Evolutionary conservation across 345 rosid species (phyloP).

Genomic region (Psidium guajava): DNA sequence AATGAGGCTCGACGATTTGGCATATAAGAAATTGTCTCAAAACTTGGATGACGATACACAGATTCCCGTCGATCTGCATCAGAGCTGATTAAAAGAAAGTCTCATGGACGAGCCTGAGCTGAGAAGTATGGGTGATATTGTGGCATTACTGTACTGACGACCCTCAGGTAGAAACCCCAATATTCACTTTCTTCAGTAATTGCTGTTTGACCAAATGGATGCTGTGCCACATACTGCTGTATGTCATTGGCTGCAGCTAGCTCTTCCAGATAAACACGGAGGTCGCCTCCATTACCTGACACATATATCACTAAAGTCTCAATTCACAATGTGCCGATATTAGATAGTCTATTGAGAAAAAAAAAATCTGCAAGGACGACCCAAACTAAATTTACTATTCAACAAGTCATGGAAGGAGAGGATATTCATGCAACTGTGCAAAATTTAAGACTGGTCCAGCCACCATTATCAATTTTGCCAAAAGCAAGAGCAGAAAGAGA

Average conservation of each 20-base stretch:
- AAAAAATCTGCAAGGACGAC: not conserved
- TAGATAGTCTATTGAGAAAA: not conserved
- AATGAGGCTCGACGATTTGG: not conserved
- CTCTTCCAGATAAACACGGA: conserved; percentile 53
- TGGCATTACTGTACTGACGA: conserved; percentile 5
- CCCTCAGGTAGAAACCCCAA: conserved; percentile 54
- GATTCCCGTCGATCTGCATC: not conserved
- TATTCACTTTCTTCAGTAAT: conserved; percentile 34
- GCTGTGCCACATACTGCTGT: conserved; percentile 41
- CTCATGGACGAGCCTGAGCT: conserved; percentile 1
- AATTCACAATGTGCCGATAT: not conserved
- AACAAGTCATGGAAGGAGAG: not conserved
- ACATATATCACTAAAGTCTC: not conserved
- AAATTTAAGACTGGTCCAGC: not conserved
- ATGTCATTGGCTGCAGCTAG: conserved; percentile 42
- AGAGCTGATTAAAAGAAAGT: not conserved
- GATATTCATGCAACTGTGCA: not conserved
- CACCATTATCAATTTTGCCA: not conserved
- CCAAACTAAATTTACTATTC: not conserved
- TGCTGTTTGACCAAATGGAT: conserved; percentile 69
- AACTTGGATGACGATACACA: not conserved
- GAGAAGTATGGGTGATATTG: not conserved
- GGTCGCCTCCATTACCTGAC: conserved; percentile 59
- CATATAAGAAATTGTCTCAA: not conserved
- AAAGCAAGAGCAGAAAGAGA: not conserved